Evolutionary conservation across 345 rosid species (phyloP), one percentile per base, ranked within the genome.

Genomic region (Gossypium herbaceum): DNA sequence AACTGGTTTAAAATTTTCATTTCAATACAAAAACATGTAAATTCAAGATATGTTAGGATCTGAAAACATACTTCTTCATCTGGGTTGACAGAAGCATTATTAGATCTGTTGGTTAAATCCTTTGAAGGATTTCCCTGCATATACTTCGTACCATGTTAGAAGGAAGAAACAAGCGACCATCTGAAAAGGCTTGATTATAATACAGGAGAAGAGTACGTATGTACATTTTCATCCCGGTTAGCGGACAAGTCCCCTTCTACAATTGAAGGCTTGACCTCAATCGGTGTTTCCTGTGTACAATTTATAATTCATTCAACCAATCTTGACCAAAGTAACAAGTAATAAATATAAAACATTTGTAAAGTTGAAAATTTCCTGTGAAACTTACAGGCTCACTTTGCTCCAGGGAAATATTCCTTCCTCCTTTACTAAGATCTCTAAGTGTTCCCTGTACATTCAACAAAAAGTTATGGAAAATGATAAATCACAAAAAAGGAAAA

Each of bases 401-500:
- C 72, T 85, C 91, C 25, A 73, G 15, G 43, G 88, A 78, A 77
- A 80, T 74, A 77, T 67, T 86, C 79, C 88, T 87, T 73, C 84
- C 91, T 60, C 93, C 91, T 81, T 87, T 89, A 59, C 86, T 87
- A 73, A 90, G 87, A 82, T 90, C 90, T 79, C 94, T 85, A 61
- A 90, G 73, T 59, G 89, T 86, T 80, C 94, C 94, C 94, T 90
- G 87, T 77, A 72, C 10, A 79, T 47, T 60, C 63, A 79, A 66
- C 48, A 78, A 59, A 68, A 55, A 66, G 56, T 75, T 16, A 47
- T 6, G n/a, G 20, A 9, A 76, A 70, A 71, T 25, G 34, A 64
- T 22, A 60, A 54, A 65, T 59, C 64, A 75, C 54, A 27, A 17
- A 2, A 27, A 13, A 71, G 20, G 65, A 24, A 50, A 27, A 34